phyloP scores from a whole-genome alignment of 345 rosid genomes.

The Euclidium syriacum region DNA sequence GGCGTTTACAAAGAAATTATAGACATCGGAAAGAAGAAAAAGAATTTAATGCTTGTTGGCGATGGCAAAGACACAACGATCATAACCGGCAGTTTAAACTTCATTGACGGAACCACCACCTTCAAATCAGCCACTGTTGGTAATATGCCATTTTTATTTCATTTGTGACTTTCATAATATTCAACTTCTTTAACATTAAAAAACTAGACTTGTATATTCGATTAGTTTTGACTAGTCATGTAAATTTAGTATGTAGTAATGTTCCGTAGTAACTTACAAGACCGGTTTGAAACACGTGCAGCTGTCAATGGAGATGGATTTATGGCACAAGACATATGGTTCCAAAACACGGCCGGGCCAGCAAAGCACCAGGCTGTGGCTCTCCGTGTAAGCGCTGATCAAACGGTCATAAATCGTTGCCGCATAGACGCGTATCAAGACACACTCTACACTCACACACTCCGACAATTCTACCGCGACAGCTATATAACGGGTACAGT shows the following conservation, averaged over 20 bases:
- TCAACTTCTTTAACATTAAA: not conserved
- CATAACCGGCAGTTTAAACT: constrained; percentile 57
- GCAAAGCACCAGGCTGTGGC: constrained; percentile 84
- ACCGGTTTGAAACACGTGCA: constrained; percentile 15
- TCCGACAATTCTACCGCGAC: constrained; percentile 74
- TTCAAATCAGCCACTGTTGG: constrained; percentile 80
- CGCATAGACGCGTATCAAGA: constrained; percentile 68
- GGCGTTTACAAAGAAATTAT: constrained; percentile 67
- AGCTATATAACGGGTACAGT: constrained; percentile 60
- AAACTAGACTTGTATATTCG: not conserved
- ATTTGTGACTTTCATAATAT: not conserved
- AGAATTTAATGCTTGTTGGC: constrained; percentile 69
- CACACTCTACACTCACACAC: constrained; percentile 61
- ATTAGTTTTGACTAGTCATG: not conserved
- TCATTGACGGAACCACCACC: constrained; percentile 55
- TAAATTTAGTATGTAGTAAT: not conserved
- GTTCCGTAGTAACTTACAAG: not conserved
- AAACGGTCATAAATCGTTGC: constrained; percentile 71
- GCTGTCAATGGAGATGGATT: constrained; percentile 85
- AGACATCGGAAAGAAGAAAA: constrained; percentile 63
- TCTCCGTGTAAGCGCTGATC: constrained; percentile 77
- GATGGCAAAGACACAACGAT: constrained; percentile 63
- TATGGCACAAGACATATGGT: constrained; percentile 75
- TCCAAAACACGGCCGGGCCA: constrained; percentile 79
- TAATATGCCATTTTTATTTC: constrained; percentile 14